Evolutionary conservation across 345 rosid genomes (phyloP), one percentile per base, ranked within the genome.

Genomic region (Eucalyptus sp.): DNA sequence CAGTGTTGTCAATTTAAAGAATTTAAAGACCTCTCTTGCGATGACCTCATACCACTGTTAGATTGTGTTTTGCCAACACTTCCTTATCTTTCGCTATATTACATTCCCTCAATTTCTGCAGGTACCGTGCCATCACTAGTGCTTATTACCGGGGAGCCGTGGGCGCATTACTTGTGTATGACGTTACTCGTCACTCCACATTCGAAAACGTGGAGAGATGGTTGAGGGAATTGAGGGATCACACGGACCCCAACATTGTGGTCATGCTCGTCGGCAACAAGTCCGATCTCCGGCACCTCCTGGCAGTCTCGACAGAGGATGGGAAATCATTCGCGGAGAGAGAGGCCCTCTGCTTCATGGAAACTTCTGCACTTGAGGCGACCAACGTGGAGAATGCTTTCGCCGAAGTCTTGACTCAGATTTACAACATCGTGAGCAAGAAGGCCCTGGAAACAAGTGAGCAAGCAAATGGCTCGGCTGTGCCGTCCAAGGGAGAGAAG

Each of bases 41-140:
- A 16, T 31, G 43, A 68, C 43, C 43, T 68, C 37, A 64, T 33
- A 68, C 44, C 24, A 18, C 84, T 20, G 84, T 41, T 76, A 41
- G 84, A 76, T 76, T 76, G 15, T 41, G 48, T 11, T 76, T 76
- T 41, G 48, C 48, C 84, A 20, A 20, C 24, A 20, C 29, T 76
- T 52, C 37, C 11, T 87, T 33, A 17, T 56, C 44, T 68, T 71
- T 48, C 12, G 20, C 66, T 41, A 60, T 49, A 60, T 66, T 44
- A 71, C 58, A 27, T 62, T 80, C 43, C 33, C 87, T 86, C 41
- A 88, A 64, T 41, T 25, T 86, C 31, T 50, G 51, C 58, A 97
- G 99, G 96, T 97, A 97, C 90, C 97, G 99, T 58, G 99, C 99
- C 92, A 97, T 97, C 87, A 97, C 99, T 7, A 97, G 99, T 87